Percentiles rank a stretch among this genome's conserved stretches.
Conservation (phyloP, 352 stramenopile genomes). For the Discostella stelligera region DNA sequence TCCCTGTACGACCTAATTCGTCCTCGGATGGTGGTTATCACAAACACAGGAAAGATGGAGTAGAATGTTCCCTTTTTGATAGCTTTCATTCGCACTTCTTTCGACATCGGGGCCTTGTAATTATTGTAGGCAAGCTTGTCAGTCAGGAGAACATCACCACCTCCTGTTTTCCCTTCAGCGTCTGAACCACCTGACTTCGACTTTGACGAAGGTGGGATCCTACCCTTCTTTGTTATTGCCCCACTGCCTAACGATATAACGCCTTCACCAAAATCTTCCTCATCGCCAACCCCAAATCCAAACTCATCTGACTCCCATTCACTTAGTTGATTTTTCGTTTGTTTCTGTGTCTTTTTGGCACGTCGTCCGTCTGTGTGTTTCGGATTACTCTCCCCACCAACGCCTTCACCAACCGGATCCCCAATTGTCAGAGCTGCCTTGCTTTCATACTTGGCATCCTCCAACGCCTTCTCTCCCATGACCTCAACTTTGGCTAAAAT, state of each 20-base stretch:
- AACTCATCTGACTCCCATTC: slow-evolving; percentile 56
- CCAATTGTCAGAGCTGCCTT: slow-evolving; percentile 42
- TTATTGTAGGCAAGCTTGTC: slow-evolving; percentile 58
- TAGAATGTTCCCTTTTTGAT: slow-evolving; percentile 50
- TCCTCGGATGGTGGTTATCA: slow-evolving; percentile 49
- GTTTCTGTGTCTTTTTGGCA: slow-evolving; percentile 22
- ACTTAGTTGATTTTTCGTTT: slow-evolving; percentile 36
- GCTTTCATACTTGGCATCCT: slow-evolving; percentile 24
- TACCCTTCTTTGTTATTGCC: slow-evolving; percentile 15
- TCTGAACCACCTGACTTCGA: slow-evolving; percentile 10
- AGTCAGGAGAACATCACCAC: slow-evolving; percentile 42
- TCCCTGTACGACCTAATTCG: slow-evolving; percentile 43
- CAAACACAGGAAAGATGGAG: slow-evolving; percentile 47
- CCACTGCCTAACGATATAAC: slow-evolving; percentile 32
- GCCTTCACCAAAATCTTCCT: slow-evolving; percentile 42
- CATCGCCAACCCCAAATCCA: slow-evolving; percentile 46
- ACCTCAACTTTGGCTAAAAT: slow-evolving; percentile 44
- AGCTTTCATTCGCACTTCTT: slow-evolving; percentile 31
- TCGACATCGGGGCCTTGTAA: slow-evolving; percentile 34
- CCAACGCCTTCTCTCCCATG: slow-evolving; percentile 43
- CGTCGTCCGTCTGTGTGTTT: neutral
- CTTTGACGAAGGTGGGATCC: slow-evolving; percentile 19
- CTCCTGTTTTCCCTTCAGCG: slow-evolving; percentile 12
- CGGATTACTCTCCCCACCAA: neutral
- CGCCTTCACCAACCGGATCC: slow-evolving; percentile 5